Evolutionary conservation across 1,139 yeast genomes (phyloP), one percentile per base, ranked within the genome.

Genomic region (Yamadazyma diddensiae): DNA sequence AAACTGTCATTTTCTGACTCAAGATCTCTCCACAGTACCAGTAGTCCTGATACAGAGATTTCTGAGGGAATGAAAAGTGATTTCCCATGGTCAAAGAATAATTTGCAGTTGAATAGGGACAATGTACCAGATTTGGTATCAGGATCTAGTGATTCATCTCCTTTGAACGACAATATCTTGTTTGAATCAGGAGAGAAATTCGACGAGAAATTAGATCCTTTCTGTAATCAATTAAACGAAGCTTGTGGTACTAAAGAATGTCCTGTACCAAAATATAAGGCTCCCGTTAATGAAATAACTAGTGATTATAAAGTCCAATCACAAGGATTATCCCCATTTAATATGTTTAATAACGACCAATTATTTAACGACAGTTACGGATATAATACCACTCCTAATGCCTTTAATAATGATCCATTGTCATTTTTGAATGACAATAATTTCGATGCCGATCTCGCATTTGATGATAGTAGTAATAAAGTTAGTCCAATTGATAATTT

Each of bases 181-280:
- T 42, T 42, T 16, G 54, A 50, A 15, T 41, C 53, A 24, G 41
- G 47, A 8, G 43, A 46, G 12, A 52, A 50, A 19, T 70, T 66
- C 42, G 73, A 69, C 24, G 75, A 70, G 42, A 57, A 65, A 42
- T 55, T 62, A 13, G 71, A 69, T 42, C 81, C 80, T 30, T 90
- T 90, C 51, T 90, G 97, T 52, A 74, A 73, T 17, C 76, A 79
- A 48, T 67, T 90, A 47, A 75, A 76, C 41, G 73, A 79, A 53
- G 97, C 90, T 1, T 90, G 97, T 57, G 97, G 96, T 12, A 81
- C 81, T n/a, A 79, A 69, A 50, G 67, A 67, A 18, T 62, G 73
- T 39, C 95, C 95, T 3, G 56, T 80, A 6, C 95, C 95, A 6
- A 73, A 74, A 50, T 21, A 6, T 10, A 18, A 18, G 9, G 20